Percentiles rank a stretch among this genome's conserved stretches.
Evolutionary conservation across 768 basidiomycete species (phyloP).

Genomic region (Boletus fagicola): DNA sequence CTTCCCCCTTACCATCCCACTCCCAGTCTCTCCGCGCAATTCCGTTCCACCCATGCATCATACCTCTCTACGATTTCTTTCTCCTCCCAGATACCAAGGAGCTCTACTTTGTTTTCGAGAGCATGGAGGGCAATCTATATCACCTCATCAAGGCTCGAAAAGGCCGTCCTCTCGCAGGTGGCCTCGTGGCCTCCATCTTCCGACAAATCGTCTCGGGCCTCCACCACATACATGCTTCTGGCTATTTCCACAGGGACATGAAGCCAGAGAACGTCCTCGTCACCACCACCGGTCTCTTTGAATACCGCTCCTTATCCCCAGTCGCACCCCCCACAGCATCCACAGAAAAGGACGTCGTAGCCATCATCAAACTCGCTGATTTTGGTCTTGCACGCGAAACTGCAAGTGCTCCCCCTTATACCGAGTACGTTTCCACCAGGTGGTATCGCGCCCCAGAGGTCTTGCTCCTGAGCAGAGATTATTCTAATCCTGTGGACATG

Average conservation of each 20-base stretch:
- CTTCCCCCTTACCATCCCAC: slow-evolving; percentile 15
- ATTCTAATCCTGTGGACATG: slow-evolving; percentile 97
- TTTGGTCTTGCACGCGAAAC: slow-evolving; percentile 96
- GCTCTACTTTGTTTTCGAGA: slow-evolving; percentile 99
- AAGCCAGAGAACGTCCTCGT: slow-evolving; percentile 99
- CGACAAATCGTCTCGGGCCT: slow-evolving; percentile 88
- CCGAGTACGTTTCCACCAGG: slow-evolving; percentile 98
- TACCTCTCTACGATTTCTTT: slow-evolving; percentile 98
- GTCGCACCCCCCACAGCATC: slow-evolving; percentile 58
- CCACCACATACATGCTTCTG: slow-evolving; percentile 86
- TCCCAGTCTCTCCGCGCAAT: slow-evolving; percentile 88
- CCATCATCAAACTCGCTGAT: slow-evolving; percentile 97
- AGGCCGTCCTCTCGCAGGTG: slow-evolving; percentile 93
- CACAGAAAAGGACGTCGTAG: slow-evolving; percentile 90
- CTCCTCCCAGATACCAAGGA: slow-evolving; percentile 94
- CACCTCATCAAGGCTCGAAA: slow-evolving; percentile 98
- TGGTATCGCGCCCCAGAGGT: slow-evolving; percentile 99
- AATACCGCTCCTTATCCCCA: slow-evolving; percentile 83
- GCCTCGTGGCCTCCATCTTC: slow-evolving; percentile 93
- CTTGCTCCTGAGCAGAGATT: slow-evolving; percentile 84
- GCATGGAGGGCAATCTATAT: slow-evolving; percentile 99
- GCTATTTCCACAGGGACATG: slow-evolving; percentile 99
- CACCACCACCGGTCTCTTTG: slow-evolving; percentile 92
- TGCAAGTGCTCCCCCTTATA: slow-evolving; percentile 86
- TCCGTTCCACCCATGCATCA: slow-evolving; percentile 94